Evolutionary conservation across 2,329 filamentous ascomycete species (phyloP).

Genomic region (Polychaeton citri): DNA sequence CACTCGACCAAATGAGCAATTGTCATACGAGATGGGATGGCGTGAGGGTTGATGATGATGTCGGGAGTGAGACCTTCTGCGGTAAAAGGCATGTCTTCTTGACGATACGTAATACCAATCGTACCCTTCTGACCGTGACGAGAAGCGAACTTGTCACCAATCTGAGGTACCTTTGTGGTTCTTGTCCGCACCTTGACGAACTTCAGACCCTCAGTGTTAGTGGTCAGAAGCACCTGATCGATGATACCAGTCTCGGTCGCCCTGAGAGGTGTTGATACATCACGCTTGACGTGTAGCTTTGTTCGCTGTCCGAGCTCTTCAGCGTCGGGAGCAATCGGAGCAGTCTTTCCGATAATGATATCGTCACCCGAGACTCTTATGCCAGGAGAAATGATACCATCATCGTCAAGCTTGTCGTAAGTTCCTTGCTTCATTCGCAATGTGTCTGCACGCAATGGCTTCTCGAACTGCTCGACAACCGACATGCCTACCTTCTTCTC

Average conservation of each 20-base stretch:
- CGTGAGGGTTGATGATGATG: constrained; percentile 97
- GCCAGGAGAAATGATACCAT: constrained; percentile 87
- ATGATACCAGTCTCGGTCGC: constrained; percentile 96
- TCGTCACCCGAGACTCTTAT: constrained; percentile 93
- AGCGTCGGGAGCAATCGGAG: constrained; percentile 81
- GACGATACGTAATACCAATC: constrained; percentile 93
- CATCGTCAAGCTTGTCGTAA: constrained; percentile 78
- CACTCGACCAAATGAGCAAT: constrained; percentile 99
- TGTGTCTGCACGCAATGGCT: constrained; percentile 78
- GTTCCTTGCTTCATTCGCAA: constrained; percentile 68
- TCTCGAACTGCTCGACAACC: constrained; percentile 88
- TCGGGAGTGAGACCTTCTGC: constrained; percentile 84
- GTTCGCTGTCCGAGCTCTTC: constrained; percentile 90
- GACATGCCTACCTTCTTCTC: constrained; percentile 94
- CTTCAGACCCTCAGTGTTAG: constrained; percentile 83
- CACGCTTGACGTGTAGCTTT: constrained; percentile 79
- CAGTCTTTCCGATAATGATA: constrained; percentile 98
- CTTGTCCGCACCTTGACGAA: constrained; percentile 97
- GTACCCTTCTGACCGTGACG: constrained; percentile 99
- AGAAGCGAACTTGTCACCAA: constrained; percentile 98
- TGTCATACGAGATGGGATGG: constrained; percentile 99
- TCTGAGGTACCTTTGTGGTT: constrained; percentile 96
- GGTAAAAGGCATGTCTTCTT: constrained; percentile 98
- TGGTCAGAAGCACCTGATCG: constrained; percentile 84
- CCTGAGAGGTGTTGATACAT: constrained; percentile 86